Conservation (phyloP, 2,329 filamentous ascomycete species). For the Parafenestella ontariensis region DNA sequence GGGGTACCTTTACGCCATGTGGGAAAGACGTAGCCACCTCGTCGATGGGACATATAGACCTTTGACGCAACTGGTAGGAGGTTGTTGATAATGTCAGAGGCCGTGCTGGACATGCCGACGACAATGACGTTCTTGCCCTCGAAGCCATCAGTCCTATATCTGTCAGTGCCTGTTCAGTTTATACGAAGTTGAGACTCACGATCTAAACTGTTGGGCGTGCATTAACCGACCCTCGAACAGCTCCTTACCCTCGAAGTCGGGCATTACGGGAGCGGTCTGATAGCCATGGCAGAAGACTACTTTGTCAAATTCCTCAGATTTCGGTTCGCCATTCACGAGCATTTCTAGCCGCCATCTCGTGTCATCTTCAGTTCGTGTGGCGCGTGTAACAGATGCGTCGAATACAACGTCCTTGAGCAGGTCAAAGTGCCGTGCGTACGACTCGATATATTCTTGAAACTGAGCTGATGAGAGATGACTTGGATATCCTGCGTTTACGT, state of each 20-base stretch:
- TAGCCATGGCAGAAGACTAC: constrained; percentile 45
- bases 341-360: constrained; percentile 45
- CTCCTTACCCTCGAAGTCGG: constrained; percentile 46
- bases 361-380: constrained; percentile 34
- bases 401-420: constrained; percentile 47
- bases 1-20: constrained; percentile 44
- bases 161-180: background rate
- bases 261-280: constrained; percentile 47
- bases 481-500: constrained; percentile 9
- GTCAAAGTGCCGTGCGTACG: constrained; percentile 52
- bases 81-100: constrained; percentile 46
- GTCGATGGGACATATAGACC: constrained; percentile 53
- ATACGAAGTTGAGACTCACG: background rate
- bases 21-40: constrained; percentile 48
- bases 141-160: constrained; percentile 42
- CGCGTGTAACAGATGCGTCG: constrained; percentile 38
- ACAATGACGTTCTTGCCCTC: constrained; percentile 54
- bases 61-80: constrained; percentile 48
- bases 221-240: constrained; percentile 50
- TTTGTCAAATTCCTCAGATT: constrained; percentile 41
- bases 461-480: constrained; percentile 29
- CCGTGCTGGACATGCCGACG: constrained; percentile 53
- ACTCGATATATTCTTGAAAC: constrained; percentile 51
- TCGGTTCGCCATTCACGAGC: constrained; percentile 24
- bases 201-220: constrained; percentile 38